phyloP scores from a whole-genome alignment of 371 early-diverging fungal species.

The Capillidium rhysosporum region DNA sequence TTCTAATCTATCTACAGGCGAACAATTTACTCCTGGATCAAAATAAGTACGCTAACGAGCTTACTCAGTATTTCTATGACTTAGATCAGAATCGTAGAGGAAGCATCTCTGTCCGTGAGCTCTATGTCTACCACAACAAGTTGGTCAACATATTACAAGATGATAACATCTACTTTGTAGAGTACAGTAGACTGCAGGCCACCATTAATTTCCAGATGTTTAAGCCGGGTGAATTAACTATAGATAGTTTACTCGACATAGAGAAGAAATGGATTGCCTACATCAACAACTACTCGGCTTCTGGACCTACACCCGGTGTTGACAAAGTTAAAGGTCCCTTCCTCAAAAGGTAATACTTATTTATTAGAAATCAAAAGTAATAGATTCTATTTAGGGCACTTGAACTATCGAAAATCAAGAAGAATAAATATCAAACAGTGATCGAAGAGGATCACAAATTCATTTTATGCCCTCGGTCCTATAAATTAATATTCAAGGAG shows the following conservation, averaged over 20 bases:
- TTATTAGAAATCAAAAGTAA: no score
- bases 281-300: background rate
- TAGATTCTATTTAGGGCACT: no score
- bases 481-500: no score
- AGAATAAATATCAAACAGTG: no score
- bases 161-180: slow-evolving; percentile 2
- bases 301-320: background rate
- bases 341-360: slow-evolving; percentile 1
- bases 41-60: background rate
- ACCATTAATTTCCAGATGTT: slow-evolving; percentile 17
- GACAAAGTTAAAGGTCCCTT: background rate
- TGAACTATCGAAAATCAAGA: no score
- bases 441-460: no score
- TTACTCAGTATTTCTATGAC: background rate
- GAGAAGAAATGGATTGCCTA: background rate
- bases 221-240: slow-evolving; percentile 2
- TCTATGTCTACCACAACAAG: slow-evolving; percentile 1
- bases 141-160: slow-evolving; percentile 1
- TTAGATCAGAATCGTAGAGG: background rate
- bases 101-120: background rate
- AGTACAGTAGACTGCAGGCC: slow-evolving; percentile 1
- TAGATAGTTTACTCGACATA: background rate
- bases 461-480: no score
- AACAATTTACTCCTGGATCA: background rate
- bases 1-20: background rate